These are phyloP conservation scores for Ustilago bromivora DNA, from an alignment of 1,284 basidiomycete species.

Conservation along the genomic window DNA sequence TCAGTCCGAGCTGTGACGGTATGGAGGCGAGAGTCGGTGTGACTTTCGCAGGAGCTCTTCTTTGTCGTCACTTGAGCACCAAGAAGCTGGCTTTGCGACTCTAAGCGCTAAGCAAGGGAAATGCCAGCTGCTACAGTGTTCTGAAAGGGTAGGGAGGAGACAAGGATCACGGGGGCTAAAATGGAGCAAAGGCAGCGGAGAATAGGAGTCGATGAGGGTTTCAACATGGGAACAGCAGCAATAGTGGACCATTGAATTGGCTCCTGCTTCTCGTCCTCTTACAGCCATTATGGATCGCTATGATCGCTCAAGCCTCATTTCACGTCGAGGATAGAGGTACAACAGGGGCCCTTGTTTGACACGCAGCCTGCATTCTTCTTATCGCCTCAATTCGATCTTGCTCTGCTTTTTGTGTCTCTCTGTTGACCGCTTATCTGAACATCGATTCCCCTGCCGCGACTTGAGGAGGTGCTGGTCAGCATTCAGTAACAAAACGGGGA, in stretches of 20 bases:
- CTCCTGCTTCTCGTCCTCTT: neutral
- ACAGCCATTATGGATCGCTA: neutral
- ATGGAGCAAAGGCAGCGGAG: conserved; percentile 6
- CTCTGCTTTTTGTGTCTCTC: neutral
- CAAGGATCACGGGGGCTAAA: neutral
- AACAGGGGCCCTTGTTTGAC: conserved; percentile 1
- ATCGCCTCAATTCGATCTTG: neutral
- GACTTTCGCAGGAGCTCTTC: neutral
- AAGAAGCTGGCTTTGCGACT: neutral
- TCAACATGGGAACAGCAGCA: neutral
- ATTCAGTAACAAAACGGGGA: neutral
- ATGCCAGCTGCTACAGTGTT: neutral
- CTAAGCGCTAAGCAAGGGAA: neutral
- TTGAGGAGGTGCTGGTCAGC: too few relatives aligned
- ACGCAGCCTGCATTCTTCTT: neutral
- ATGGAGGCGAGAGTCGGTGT: neutral
- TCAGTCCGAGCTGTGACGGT: neutral
- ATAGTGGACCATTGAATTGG: neutral
- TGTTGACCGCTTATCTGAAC: neutral
- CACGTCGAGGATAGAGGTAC: neutral
- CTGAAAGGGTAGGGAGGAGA: neutral
- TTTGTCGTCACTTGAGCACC: neutral
- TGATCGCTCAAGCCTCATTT: conserved; percentile 1
- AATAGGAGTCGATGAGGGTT: conserved; percentile 31
- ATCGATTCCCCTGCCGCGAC: neutral